A percentile compares a stretch with the other conserved stretches of the same genome.
These are phyloP conservation scores for Populus trichocarpa DNA, from an alignment of 441 rosid species.

Conservation along the genomic window DNA sequence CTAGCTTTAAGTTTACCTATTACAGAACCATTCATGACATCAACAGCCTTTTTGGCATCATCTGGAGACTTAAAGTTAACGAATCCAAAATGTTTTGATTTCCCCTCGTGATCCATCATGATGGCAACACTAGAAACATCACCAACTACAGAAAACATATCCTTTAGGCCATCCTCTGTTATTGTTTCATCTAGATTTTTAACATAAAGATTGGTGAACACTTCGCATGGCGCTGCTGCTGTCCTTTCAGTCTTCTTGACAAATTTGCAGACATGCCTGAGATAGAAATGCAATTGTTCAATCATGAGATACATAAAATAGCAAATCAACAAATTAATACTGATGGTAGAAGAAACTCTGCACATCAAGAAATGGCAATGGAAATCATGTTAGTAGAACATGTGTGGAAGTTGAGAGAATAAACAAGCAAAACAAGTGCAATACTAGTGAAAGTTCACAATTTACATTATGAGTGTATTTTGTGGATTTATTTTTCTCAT, in stretches of 20 bases:
- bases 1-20: constrained; percentile 24
- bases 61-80: constrained; percentile 51
- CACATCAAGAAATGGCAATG: neutral
- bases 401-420: neutral
- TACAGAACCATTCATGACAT: constrained; percentile 40
- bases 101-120: constrained; percentile 54
- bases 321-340: neutral
- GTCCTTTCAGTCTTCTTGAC: constrained; percentile 50
- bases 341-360: neutral
- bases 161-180: constrained; percentile 42
- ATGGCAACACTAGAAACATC: constrained; percentile 49
- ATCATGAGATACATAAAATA: too few relatives aligned
- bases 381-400: neutral
- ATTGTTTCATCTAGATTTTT: constrained; percentile 41
- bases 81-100: constrained; percentile 71
- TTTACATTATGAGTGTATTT: too few relatives aligned
- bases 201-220: constrained; percentile 55
- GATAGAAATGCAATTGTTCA: constrained; percentile 13
- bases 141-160: constrained; percentile 53
- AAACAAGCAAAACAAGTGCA: neutral
- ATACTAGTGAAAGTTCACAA: too few relatives aligned
- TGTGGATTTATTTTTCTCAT: too few relatives aligned
- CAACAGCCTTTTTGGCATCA: constrained; percentile 54
- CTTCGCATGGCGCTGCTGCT: constrained; percentile 17
- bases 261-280: constrained; percentile 61